These are phyloP conservation scores for Cicer yamashitae DNA, from an alignment of 306 rosid genomes.

Conservation along the genomic window DNA sequence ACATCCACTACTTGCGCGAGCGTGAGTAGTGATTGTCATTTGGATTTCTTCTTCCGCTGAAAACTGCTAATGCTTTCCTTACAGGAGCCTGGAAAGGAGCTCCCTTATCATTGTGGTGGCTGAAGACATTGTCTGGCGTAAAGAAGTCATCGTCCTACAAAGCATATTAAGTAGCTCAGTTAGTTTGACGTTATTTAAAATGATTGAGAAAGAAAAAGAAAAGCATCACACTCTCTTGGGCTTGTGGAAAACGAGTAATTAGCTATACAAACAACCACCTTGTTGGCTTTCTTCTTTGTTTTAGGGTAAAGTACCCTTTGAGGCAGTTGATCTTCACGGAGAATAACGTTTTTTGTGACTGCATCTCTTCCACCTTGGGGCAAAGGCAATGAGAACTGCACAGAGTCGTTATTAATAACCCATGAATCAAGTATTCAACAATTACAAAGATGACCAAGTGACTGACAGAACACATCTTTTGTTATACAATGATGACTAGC, in stretches of 20 bases:
- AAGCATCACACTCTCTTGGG: slow-evolving; percentile 9
- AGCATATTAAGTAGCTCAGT: slow-evolving; percentile 26
- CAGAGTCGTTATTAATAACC: slow-evolving; percentile 24
- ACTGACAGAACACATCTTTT: not conserved
- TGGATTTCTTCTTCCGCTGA: slow-evolving; percentile 86
- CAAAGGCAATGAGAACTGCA: slow-evolving; percentile 86
- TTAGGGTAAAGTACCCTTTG: slow-evolving; percentile 82
- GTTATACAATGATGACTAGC: slow-evolving; percentile 6
- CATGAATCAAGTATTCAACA: slow-evolving; percentile 22
- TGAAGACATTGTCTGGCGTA: slow-evolving; percentile 56
- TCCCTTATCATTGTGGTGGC: slow-evolving; percentile 76
- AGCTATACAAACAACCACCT: slow-evolving; percentile 54
- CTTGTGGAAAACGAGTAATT: not conserved
- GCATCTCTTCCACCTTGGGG: slow-evolving; percentile 95
- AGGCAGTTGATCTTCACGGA: slow-evolving; percentile 98
- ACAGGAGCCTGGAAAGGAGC: slow-evolving; percentile 87
- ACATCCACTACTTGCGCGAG: slow-evolving; percentile 58
- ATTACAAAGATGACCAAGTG: not conserved
- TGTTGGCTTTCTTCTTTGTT: slow-evolving; percentile 76
- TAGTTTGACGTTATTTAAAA: slow-evolving; percentile 1
- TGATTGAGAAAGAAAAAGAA: slow-evolving; percentile 18
- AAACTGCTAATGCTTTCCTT: slow-evolving; percentile 76
- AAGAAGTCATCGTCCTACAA: slow-evolving; percentile 73
- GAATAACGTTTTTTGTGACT: slow-evolving; percentile 75
- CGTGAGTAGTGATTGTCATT: slow-evolving; percentile 88